Base-by-base conservation (phyloP, 2,329 filamentous ascomycete genomes). In the Periconia sp. region DNA sequence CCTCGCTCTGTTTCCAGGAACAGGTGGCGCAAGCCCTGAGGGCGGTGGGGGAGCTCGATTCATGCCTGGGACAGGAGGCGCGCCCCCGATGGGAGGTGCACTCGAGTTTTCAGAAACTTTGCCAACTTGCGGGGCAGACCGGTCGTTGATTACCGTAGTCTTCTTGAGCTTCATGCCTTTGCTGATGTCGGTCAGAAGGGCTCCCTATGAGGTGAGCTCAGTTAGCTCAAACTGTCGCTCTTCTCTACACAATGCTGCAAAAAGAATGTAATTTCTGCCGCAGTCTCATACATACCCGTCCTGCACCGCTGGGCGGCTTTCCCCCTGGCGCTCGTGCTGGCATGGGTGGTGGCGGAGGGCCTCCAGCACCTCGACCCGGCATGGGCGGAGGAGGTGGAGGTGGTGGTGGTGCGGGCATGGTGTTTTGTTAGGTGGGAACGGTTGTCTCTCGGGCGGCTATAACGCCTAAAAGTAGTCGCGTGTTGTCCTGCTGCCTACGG, bases 141-240 rank as follows among this genome's bases (percentile, higher is more conserved):
- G 87, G 74, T 97, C 93, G 76, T 97, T 97, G 62, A 92, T 90
- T 52, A 91, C 87, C 31, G 91, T 70, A 51, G 79, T 82, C 75
- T 96, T 97, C 76, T 89, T 96, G 54, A 97, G 81, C 56, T 80
- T 78, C 62, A 78, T 82, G 60, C 93, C 94, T 74, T 95, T 96
- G 61, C 81, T 79, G 64, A 99, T 99, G 74, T 97, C 93, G 68
- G 85, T 83, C 43, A 97, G 84, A 35, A 99, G 82, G 50, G 93
- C 92, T 64, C 88, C 88, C 93, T 97, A 27, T 27, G 5, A 37
- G 33, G 50, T 55, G 47, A 44, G 10, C 27, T 46, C 45, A 50
- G 62, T 73, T 64, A 73, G 69, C 63, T 47, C 30, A 20, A n/a
- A 40, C 40, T 46, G 15, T 20, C 15, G 17, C 19, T 20, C 6